Percentiles rank a stretch among this genome's conserved stretches.
Evolutionary conservation across 768 basidiomycete genomes (phyloP).

Genomic region (Russula olivacea): DNA sequence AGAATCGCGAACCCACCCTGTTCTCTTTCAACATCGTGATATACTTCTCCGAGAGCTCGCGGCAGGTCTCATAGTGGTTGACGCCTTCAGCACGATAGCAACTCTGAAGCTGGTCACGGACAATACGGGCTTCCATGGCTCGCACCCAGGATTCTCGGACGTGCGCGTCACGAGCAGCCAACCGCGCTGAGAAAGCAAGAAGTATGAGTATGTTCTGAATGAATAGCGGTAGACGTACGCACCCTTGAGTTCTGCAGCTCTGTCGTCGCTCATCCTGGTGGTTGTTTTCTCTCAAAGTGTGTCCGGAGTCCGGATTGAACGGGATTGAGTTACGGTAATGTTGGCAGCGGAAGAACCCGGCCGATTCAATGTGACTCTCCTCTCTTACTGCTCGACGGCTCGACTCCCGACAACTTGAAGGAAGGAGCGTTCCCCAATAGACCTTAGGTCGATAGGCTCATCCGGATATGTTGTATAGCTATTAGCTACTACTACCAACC

Average conservation of each 20-base stretch:
- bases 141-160: constrained; percentile 92
- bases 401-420: neutral
- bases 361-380: neutral
- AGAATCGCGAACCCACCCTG: constrained; percentile 49
- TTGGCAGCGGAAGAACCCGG: neutral
- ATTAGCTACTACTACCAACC: neutral
- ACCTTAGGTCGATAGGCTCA: neutral
- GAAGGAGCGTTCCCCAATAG: neutral
- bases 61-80: constrained; percentile 87
- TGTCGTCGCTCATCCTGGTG: constrained; percentile 37
- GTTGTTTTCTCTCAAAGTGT: constrained; percentile 26
- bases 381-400: neutral
- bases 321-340: too few species aligned
- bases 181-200: constrained; percentile 42
- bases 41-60: constrained; percentile 80
- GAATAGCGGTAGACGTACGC: neutral
- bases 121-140: constrained; percentile 87
- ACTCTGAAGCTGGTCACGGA: constrained; percentile 81
- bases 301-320: constrained; percentile 1
- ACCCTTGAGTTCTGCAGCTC: constrained; percentile 50
- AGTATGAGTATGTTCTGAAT: neutral
- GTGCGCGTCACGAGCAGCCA: constrained; percentile 63
- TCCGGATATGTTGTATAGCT: neutral
- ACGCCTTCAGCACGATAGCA: constrained; percentile 89
- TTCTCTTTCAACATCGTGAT: constrained; percentile 70